phyloP scores from a whole-genome alignment of 768 basidiomycete species.

The Russula sp. region DNA sequence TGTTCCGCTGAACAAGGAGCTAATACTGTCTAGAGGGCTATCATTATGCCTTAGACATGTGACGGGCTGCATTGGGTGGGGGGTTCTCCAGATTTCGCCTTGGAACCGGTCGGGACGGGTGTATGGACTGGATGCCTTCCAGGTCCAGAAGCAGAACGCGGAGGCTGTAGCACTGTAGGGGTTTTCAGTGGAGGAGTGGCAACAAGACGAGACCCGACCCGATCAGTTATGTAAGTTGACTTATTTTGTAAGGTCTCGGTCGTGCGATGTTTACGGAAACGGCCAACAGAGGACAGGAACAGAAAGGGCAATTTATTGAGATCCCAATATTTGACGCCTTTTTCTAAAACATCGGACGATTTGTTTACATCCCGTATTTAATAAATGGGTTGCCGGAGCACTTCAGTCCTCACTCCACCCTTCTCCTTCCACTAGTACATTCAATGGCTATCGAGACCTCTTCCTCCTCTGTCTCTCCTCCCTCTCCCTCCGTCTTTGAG shows the following conservation, averaged over 20 bases:
- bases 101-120: slow-evolving; percentile 20
- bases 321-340: slow-evolving; percentile 5
- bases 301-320: neutral
- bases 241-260: slow-evolving; percentile 10
- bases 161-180: too few relatives aligned
- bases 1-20: neutral
- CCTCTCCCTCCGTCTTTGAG: slow-evolving; percentile 21
- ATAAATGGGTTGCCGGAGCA: neutral
- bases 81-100: slow-evolving; percentile 2
- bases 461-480: neutral
- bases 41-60: neutral
- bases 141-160: too few relatives aligned
- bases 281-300: too few relatives aligned
- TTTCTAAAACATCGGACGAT: slow-evolving; percentile 26
- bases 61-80: neutral
- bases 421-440: neutral
- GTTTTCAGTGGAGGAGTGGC: too few relatives aligned
- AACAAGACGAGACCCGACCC: neutral
- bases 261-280: slow-evolving; percentile 4
- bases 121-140: neutral
- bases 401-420: neutral
- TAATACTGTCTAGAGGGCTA: neutral
- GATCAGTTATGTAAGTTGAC: slow-evolving; percentile 17
- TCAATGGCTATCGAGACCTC: slow-evolving; percentile 25
- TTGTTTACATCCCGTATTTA: slow-evolving; percentile 12